Percentiles rank a stretch among this genome's conserved stretches.
Conservation (phyloP, 2,329 filamentous ascomycete genomes). For the Xylariaceae sp. region DNA sequence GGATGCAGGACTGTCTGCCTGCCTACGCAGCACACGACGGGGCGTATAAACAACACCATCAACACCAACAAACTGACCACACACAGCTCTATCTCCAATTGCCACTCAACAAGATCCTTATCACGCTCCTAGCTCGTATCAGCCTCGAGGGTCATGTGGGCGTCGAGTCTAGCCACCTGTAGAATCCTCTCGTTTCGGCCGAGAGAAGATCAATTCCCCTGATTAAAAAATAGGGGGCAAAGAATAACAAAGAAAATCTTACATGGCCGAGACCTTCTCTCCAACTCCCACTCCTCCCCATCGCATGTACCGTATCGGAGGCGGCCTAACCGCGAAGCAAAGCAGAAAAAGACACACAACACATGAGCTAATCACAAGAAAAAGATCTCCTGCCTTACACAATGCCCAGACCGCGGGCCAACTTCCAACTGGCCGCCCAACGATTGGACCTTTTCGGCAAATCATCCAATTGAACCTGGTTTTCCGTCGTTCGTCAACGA, state of each 20-base stretch:
- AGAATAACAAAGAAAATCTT: neutral
- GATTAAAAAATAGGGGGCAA: neutral
- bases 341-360: neutral
- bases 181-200: slow-evolving; percentile 1
- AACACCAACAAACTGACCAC: neutral
- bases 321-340: slow-evolving; percentile 4
- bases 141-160: neutral
- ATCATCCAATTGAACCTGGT: no score
- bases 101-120: neutral
- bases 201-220: slow-evolving; percentile 1
- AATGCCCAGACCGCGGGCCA: no score
- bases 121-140: neutral
- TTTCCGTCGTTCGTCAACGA: no score
- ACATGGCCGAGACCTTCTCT: slow-evolving; percentile 10
- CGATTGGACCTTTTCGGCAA: no score
- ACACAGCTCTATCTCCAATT: slow-evolving; percentile 4
- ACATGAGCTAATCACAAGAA: no score
- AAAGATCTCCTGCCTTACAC: no score
- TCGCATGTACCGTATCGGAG: slow-evolving; percentile 3
- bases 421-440: no score
- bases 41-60: neutral
- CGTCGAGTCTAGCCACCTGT: neutral
- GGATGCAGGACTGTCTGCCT: neutral
- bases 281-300: slow-evolving; percentile 1
- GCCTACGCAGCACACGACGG: neutral